Evolutionary conservation across 2,329 filamentous ascomycete species (phyloP).

Genomic region (Fusarium sp.): DNA sequence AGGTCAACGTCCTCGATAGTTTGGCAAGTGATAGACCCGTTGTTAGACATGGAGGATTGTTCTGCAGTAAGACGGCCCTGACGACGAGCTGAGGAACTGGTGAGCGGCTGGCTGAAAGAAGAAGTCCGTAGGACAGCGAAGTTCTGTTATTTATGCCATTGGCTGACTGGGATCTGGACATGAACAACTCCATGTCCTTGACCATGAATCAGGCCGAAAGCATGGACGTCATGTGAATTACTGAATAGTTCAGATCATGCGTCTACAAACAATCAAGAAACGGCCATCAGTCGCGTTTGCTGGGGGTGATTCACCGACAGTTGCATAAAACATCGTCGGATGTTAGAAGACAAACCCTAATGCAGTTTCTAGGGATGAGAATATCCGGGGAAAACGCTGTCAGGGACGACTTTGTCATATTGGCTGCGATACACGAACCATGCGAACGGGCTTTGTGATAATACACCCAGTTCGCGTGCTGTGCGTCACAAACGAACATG

Average conservation of each 20-base stretch:
- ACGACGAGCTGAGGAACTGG: constrained; percentile 4
- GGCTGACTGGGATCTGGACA: background rate
- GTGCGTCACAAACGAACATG: constrained; percentile 30
- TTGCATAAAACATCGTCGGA: constrained; percentile 21
- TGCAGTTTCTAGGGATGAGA: constrained; percentile 12
- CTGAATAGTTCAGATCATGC: constrained; percentile 18
- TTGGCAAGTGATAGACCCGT: constrained; percentile 31
- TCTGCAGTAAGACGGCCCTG: constrained; percentile 1
- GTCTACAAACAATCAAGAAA: background rate
- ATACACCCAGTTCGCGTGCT: constrained; percentile 6
- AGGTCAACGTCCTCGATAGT: constrained; percentile 52
- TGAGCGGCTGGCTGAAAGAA: constrained; percentile 1
- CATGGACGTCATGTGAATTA: background rate
- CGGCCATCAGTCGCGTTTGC: background rate
- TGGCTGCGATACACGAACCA: constrained; percentile 18
- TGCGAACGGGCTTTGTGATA: constrained; percentile 6
- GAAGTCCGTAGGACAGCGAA: background rate
- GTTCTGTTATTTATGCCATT: constrained; percentile 16
- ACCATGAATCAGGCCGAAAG: constrained; percentile 28
- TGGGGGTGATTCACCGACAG: constrained; percentile 33
- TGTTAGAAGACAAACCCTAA: background rate
- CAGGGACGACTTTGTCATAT: constrained; percentile 16
- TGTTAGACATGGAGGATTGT: constrained; percentile 42
- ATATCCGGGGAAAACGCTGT: background rate
- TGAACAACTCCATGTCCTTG: constrained; percentile 15